phyloP scores from a whole-genome alignment of 2,329 filamentous ascomycete species.

The Ophiosphaerella narmari region DNA sequence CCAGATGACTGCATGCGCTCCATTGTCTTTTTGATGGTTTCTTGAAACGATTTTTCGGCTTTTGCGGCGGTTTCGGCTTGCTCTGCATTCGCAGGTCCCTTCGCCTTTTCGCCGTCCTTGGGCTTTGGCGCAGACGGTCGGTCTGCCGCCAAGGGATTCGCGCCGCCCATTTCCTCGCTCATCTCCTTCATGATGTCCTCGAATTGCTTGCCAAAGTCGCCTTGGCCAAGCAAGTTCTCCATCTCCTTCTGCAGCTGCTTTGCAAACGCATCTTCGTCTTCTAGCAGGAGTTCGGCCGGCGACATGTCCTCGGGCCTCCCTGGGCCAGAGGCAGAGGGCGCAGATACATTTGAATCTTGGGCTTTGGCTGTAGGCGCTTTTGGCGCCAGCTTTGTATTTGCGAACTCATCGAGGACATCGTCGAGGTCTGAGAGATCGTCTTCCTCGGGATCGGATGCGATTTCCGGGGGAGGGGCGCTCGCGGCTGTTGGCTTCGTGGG shows the following conservation, averaged over 20 bases:
- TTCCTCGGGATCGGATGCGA: slow-evolving; percentile 84
- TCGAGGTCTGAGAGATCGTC: slow-evolving; percentile 92
- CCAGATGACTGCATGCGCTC: slow-evolving; percentile 92
- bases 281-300: slow-evolving; percentile 34
- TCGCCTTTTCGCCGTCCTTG: slow-evolving; percentile 11
- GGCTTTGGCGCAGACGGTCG: slow-evolving; percentile 36
- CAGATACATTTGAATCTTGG: slow-evolving; percentile 42
- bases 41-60: slow-evolving; percentile 77
- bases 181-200: slow-evolving; percentile 76
- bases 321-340: slow-evolving; percentile 36
- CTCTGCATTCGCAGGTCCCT: slow-evolving; percentile 8
- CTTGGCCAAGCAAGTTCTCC: slow-evolving; percentile 76
- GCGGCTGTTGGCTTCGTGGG: slow-evolving; percentile 11
- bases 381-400: slow-evolving; percentile 61
- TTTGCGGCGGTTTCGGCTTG: slow-evolving; percentile 35
- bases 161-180: slow-evolving; percentile 48
- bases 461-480: slow-evolving; percentile 33
- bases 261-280: slow-evolving; percentile 71
- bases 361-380: slow-evolving; percentile 35
- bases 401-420: slow-evolving; percentile 93
- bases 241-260: slow-evolving; percentile 89
- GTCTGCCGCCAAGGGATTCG: slow-evolving; percentile 20
- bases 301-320: slow-evolving; percentile 41
- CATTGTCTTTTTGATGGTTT: slow-evolving; percentile 92
- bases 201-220: slow-evolving; percentile 77